phyloP scores from a whole-genome alignment of 176 grass and related monocot species.

The Miscanthus lutarioriparius region DNA sequence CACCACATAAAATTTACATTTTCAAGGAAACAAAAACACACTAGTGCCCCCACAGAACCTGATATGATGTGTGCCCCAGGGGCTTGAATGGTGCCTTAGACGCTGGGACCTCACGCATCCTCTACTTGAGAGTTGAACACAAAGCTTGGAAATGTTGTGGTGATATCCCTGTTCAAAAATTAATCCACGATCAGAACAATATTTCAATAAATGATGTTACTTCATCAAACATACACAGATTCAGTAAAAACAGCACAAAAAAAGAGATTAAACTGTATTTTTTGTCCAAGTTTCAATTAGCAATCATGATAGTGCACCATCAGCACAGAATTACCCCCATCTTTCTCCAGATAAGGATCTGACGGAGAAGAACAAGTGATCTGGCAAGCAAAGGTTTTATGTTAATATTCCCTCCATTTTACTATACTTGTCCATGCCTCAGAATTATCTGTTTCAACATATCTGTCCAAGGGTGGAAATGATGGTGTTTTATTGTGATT shows the following conservation, averaged over 20 bases:
- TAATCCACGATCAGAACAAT: constrained; percentile 7
- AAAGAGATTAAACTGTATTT: background rate
- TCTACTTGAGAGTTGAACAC: constrained; percentile 63
- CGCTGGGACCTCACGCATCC: constrained; percentile 36
- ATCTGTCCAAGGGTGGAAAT: background rate
- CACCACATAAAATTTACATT: constrained; percentile 19
- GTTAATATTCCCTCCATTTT: background rate
- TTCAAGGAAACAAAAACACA: constrained; percentile 34
- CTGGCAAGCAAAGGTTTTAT: background rate
- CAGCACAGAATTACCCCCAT: background rate
- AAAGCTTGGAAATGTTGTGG: constrained; percentile 61
- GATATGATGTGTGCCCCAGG: background rate
- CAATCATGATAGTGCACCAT: background rate
- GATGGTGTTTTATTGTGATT: background rate
- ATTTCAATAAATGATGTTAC: background rate
- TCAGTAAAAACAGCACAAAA: background rate
- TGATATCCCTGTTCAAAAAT: constrained; percentile 56
- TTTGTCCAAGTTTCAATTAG: background rate
- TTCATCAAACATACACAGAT: background rate
- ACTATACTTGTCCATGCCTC: background rate
- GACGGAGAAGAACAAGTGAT: background rate
- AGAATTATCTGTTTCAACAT: background rate
- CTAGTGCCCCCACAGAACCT: constrained; percentile 19
- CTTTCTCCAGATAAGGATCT: background rate
- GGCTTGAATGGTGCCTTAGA: background rate